Evolutionary conservation across 129 eudicot species (phyloP).

Genomic region (Helianthus annuus): HanXRQr2.0-SUNRISE NC_035436.2:13782563-13783062

Average conservation of each 20-base stretch:
- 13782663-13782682: no score
- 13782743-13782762: no score
- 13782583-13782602: no score
- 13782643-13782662: no score
- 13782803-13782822: conserved; percentile 58
- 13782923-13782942: conserved; percentile 43
- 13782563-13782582: no score
- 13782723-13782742: no score
- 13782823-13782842: conserved; percentile 58
- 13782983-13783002: background rate
- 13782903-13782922: conserved; percentile 78
- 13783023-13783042: conserved; percentile 38
- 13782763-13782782: no score
- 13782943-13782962: conserved; percentile 41
- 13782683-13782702: no score
- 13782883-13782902: conserved; percentile 86
- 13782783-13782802: conserved; percentile 42
- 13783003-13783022: conserved; percentile 4
- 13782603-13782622: no score
- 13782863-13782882: conserved; percentile 69
- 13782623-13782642: no score
- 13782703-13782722: no score
- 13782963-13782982: conserved; percentile 24
- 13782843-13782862: conserved; percentile 51
- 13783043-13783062: conserved; percentile 9